phyloP scores from a whole-genome alignment of 768 basidiomycete genomes.

The Hygrocybe punicea region DNA sequence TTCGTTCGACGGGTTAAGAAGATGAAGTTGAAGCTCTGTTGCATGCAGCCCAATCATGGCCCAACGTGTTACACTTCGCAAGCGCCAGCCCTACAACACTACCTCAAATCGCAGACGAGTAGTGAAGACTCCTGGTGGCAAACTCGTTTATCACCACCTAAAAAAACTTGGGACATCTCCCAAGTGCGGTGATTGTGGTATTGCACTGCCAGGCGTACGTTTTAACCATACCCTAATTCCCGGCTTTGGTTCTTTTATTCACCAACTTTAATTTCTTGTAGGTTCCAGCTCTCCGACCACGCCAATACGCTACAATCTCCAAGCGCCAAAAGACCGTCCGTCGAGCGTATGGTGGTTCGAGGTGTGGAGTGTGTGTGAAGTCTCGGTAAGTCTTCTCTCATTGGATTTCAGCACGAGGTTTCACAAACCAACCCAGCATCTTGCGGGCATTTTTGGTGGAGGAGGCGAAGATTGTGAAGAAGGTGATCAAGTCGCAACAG shows the following conservation, averaged over 20 bases:
- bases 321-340: constrained; percentile 97
- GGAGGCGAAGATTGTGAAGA: constrained; percentile 99
- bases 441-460: constrained; percentile 98
- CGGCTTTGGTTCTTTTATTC: no score
- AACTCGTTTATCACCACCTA: constrained; percentile 96
- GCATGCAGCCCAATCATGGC: constrained; percentile 58
- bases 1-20: no score
- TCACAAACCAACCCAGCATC: constrained; percentile 52
- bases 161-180: constrained; percentile 90
- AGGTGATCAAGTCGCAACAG: constrained; percentile 92
- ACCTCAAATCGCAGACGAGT: constrained; percentile 92
- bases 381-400: constrained; percentile 61
- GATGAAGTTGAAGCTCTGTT: no score
- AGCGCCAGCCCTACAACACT: constrained; percentile 98
- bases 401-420: neutral
- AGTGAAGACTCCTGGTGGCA: constrained; percentile 97
- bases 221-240: no score
- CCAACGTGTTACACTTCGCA: constrained; percentile 99
- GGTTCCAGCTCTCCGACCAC: constrained; percentile 94
- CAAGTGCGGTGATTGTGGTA: constrained; percentile 98
- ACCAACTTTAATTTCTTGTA: no score
- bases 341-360: constrained; percentile 95
- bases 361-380: constrained; percentile 94
- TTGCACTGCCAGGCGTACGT: constrained; percentile 89
- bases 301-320: constrained; percentile 91